phyloP scores from a whole-genome alignment of 768 basidiomycete species.

The Cantharellus cinnabarinus region DNA sequence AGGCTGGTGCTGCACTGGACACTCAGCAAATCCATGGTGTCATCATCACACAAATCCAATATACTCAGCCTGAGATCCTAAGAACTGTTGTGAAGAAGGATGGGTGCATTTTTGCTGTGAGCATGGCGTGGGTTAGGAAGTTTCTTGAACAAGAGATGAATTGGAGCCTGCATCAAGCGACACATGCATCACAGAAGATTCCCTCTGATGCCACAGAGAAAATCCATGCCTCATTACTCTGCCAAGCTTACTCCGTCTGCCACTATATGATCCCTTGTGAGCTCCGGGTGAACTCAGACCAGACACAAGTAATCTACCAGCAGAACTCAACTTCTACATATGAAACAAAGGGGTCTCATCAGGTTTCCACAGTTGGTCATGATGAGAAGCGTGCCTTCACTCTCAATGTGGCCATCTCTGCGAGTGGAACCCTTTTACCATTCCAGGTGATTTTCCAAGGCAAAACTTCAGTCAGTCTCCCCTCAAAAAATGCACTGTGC shows the following conservation, averaged over 20 bases:
- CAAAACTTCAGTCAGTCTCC: neutral
- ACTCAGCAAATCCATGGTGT: conserved; percentile 13
- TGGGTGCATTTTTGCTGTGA: conserved; percentile 15
- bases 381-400: conserved; percentile 28
- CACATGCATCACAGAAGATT: conserved; percentile 19
- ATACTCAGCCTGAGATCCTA: conserved; percentile 15
- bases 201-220: conserved; percentile 15
- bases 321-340: conserved; percentile 16
- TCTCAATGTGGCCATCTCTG: conserved; percentile 17
- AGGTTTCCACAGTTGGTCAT: conserved; percentile 17
- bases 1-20: conserved; percentile 11
- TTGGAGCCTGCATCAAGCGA: conserved; percentile 16
- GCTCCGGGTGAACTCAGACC: conserved; percentile 20
- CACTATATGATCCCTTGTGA: conserved; percentile 13
- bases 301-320: conserved; percentile 17
- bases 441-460: conserved; percentile 17
- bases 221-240: conserved; percentile 9
- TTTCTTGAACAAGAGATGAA: conserved; percentile 11
- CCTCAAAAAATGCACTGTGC: neutral
- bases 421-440: conserved; percentile 17
- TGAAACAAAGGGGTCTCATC: conserved; percentile 15
- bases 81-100: conserved; percentile 8
- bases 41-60: conserved; percentile 15
- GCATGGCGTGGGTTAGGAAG: conserved; percentile 13
- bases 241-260: conserved; percentile 13